Conservation (phyloP, 768 basidiomycete genomes). For the Austroboletus festivus region DNA sequence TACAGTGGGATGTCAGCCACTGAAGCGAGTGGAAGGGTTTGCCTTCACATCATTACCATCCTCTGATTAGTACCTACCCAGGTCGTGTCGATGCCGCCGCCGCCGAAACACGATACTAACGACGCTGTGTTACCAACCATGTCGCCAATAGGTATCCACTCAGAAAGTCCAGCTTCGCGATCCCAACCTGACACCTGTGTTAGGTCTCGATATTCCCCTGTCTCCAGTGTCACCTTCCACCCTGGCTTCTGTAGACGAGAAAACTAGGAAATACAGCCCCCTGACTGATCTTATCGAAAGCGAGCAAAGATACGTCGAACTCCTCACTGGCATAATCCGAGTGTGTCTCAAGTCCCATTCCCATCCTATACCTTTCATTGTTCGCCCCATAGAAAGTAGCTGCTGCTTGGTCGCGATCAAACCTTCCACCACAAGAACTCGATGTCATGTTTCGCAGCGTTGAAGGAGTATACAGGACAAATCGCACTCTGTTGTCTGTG, state of each 20-base stretch:
- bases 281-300: conserved; percentile 91
- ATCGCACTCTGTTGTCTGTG: conserved; percentile 75
- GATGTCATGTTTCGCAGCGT: conserved; percentile 94
- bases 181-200: conserved; percentile 16
- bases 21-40: no score
- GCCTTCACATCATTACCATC: no score
- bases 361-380: conserved; percentile 6
- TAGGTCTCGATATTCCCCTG: conserved; percentile 23
- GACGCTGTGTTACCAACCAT: conserved; percentile 1
- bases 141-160: conserved; percentile 23
- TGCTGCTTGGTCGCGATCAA: conserved; percentile 94
- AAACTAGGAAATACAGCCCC: conserved; percentile 70
- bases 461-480: conserved; percentile 90
- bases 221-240: conserved; percentile 20
- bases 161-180: neutral
- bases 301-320: conserved; percentile 89
- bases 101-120: conserved; percentile 17
- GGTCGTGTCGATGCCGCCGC: conserved; percentile 10
- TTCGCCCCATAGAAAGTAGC: conserved; percentile 77
- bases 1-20: neutral
- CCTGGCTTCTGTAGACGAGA: conserved; percentile 38
- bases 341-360: conserved; percentile 45
- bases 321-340: conserved; percentile 85
- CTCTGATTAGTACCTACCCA: no score
- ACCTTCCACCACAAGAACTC: conserved; percentile 88